Percentiles rank a stretch among this genome's conserved stretches.
These are phyloP conservation scores for Schizothecium vesticola DNA, from an alignment of 495 filamentous ascomycete genomes.

Conservation along the genomic window DNA sequence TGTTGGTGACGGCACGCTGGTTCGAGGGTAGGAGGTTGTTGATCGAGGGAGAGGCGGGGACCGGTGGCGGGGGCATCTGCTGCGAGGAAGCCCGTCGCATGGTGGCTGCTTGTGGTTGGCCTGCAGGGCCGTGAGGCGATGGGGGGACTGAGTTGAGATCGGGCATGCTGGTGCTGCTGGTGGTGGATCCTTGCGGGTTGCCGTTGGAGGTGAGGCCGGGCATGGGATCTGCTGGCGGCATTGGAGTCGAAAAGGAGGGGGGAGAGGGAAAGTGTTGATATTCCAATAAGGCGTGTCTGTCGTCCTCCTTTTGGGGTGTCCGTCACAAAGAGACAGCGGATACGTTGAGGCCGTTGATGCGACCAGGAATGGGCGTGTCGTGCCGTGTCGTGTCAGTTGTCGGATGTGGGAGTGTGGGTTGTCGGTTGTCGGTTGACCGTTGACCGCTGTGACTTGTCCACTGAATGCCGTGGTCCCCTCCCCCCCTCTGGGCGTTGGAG, in stretches of 20 bases:
- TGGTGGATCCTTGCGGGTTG: neutral
- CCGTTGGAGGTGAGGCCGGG: neutral
- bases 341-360: constrained; percentile 17
- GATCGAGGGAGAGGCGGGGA: constrained; percentile 32
- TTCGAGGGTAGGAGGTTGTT: constrained; percentile 52
- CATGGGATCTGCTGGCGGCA: neutral
- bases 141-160: constrained; percentile 58
- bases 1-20: constrained; percentile 46
- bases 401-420: neutral
- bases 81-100: constrained; percentile 30
- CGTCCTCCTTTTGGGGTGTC: neutral
- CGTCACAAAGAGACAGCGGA: neutral
- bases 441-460: too few species aligned
- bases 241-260: neutral
- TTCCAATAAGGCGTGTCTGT: too few species aligned
- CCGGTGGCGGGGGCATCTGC: constrained; percentile 28
- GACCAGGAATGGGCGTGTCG: constrained; percentile 9
- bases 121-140: constrained; percentile 43
- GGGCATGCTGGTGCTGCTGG: constrained; percentile 35
- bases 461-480: neutral
- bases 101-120: neutral
- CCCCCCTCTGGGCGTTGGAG: neutral
- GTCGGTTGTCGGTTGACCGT: neutral
- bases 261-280: too few species aligned
- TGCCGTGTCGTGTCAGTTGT: neutral